Conservation (phyloP, 257 asterid species). For the Linderniella brevidens region DNA sequence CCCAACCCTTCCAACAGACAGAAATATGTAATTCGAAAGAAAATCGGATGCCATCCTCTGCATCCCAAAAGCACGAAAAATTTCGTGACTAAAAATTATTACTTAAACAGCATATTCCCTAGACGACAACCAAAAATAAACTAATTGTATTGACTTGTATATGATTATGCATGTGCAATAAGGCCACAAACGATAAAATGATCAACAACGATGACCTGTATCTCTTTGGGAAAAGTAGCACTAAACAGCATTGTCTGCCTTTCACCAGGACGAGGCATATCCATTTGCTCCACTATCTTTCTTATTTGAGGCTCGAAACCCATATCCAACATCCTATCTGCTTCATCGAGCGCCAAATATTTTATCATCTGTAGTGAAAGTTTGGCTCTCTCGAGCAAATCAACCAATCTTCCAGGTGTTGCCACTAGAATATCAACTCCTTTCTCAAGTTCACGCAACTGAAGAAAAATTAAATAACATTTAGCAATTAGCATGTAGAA, state of each 20-base stretch:
- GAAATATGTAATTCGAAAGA: conserved; percentile 67
- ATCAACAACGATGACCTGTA: conserved; percentile 37
- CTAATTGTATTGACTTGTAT: too few relatives aligned
- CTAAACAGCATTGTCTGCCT: conserved; percentile 86
- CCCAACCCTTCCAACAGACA: conserved; percentile 93
- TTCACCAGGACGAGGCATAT: conserved; percentile 77
- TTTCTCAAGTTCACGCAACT: conserved; percentile 85
- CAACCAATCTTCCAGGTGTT: conserved; percentile 85
- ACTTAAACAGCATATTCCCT: background rate
- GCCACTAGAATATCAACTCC: conserved; percentile 97
- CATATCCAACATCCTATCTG: conserved; percentile 91
- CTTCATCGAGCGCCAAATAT: conserved; percentile 82
- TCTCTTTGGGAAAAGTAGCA: conserved; percentile 84
- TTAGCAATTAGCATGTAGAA: conserved; percentile 5
- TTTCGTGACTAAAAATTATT: conserved; percentile 5
- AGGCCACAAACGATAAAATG: conserved; percentile 3
- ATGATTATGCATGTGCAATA: background rate
- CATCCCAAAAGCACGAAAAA: conserved; percentile 9
- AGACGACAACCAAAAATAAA: too few relatives aligned
- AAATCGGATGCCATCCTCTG: conserved; percentile 85
- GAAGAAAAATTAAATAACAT: conserved; percentile 11
- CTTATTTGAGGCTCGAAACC: conserved; percentile 94
- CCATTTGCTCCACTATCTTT: conserved; percentile 80
- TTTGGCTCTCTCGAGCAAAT: conserved; percentile 79
- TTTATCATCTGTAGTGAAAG: conserved; percentile 60